These are phyloP conservation scores for Xylaria sp. DNA, from an alignment of 2,329 filamentous ascomycete genomes.

Conservation along the genomic window DNA sequence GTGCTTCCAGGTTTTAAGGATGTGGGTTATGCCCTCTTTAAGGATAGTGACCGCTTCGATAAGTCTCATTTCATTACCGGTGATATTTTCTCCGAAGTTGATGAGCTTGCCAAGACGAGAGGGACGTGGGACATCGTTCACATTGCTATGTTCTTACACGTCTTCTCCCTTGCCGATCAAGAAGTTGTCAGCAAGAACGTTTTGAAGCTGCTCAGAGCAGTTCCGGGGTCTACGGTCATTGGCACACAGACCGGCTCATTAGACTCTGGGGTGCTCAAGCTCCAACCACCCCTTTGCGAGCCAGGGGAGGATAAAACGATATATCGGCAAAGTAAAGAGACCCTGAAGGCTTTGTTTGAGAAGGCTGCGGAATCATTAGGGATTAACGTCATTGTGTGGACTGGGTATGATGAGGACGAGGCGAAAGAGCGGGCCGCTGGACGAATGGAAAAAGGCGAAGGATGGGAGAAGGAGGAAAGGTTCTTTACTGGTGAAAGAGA, in stretches of 20 bases:
- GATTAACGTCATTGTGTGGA: slow-evolving; percentile 22
- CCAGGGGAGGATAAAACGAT: slow-evolving; percentile 30
- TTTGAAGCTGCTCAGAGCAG: slow-evolving; percentile 27
- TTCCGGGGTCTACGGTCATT: slow-evolving; percentile 27
- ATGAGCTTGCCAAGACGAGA: slow-evolving; percentile 29
- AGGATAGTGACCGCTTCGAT: slow-evolving; percentile 26
- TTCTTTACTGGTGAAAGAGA: slow-evolving; percentile 17
- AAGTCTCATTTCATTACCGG: slow-evolving; percentile 31
- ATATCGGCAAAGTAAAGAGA: slow-evolving; percentile 31
- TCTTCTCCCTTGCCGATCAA: slow-evolving; percentile 32
- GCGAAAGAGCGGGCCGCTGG: slow-evolving; percentile 1
- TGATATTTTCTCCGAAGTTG: slow-evolving; percentile 31
- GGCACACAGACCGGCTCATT: slow-evolving; percentile 34
- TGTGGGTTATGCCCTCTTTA: slow-evolving; percentile 25
- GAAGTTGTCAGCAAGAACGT: slow-evolving; percentile 26
- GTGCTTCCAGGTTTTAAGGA: slow-evolving; percentile 18
- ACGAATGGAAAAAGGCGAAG: slow-evolving; percentile 16
- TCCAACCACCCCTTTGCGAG: slow-evolving; percentile 30
- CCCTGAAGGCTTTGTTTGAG: slow-evolving; percentile 22
- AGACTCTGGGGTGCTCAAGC: slow-evolving; percentile 14
- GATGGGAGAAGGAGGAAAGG: slow-evolving; percentile 21
- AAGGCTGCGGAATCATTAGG: slow-evolving; percentile 13
- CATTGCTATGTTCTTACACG: slow-evolving; percentile 32
- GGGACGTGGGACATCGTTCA: slow-evolving; percentile 36
- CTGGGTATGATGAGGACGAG: slow-evolving; percentile 29